phyloP scores from a whole-genome alignment of 208 protist genomes.

The Phytomonas sp. region DNA sequence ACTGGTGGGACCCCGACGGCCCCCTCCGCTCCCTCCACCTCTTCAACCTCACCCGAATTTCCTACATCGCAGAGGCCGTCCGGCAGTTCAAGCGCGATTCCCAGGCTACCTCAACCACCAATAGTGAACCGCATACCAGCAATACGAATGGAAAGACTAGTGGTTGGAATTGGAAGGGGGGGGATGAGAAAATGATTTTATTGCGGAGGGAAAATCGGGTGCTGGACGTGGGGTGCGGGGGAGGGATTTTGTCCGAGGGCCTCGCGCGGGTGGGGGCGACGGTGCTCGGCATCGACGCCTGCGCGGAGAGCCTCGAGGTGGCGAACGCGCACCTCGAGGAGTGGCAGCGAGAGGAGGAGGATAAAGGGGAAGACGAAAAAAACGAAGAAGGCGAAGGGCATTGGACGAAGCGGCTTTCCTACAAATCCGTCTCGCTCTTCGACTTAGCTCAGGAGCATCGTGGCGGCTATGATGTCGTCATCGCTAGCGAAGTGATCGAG shows the following conservation, averaged over 20 bases:
- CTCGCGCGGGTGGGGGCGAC: slow-evolving; percentile 79
- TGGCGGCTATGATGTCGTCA: slow-evolving; percentile 64
- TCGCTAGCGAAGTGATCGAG: slow-evolving; percentile 90
- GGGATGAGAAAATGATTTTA: neutral
- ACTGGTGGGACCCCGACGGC: slow-evolving; percentile 87
- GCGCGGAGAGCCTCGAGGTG: slow-evolving; percentile 70
- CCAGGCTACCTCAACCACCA: too few relatives aligned
- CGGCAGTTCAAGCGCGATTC: slow-evolving; percentile 16
- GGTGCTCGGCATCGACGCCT: slow-evolving; percentile 88
- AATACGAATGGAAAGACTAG: too few relatives aligned
- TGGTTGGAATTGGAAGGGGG: too few relatives aligned
- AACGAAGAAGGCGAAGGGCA: neutral
- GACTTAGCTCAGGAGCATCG: slow-evolving; percentile 16
- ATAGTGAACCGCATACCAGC: too few relatives aligned
- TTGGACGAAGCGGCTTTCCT: slow-evolving; percentile 20
- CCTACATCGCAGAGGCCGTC: slow-evolving; percentile 64
- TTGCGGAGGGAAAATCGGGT: slow-evolving; percentile 17
- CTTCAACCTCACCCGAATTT: slow-evolving; percentile 87
- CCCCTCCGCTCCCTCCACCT: slow-evolving; percentile 85
- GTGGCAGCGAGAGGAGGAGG: slow-evolving; percentile 13
- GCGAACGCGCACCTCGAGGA: slow-evolving; percentile 33
- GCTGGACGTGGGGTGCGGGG: slow-evolving; percentile 91
- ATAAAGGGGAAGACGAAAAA: slow-evolving; percentile 4
- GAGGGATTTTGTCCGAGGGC: slow-evolving; percentile 84
- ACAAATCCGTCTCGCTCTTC: slow-evolving; percentile 35